A percentile compares a stretch with the other conserved stretches of the same genome.
phyloP scores from a whole-genome alignment of 192 early-diverging fungal species.

The Rhizophagus sp. region DNA sequence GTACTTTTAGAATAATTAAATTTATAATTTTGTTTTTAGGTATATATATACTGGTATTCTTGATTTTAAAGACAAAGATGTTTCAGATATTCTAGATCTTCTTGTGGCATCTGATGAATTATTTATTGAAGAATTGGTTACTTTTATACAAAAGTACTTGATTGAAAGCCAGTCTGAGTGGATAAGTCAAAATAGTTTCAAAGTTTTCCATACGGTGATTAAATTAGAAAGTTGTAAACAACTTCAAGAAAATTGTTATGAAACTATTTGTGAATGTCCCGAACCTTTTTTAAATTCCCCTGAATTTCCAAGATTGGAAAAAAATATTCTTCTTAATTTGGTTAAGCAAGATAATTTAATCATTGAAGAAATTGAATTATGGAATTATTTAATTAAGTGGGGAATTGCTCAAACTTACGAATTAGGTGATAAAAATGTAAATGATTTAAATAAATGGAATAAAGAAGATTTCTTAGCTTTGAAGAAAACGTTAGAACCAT shows the following conservation, averaged over 20 bases:
- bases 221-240: neutral
- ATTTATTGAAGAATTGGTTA: slow-evolving; percentile 9
- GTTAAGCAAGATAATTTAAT: neutral
- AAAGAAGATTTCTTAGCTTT: neutral
- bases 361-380: slow-evolving; percentile 24
- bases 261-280: neutral
- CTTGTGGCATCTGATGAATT: slow-evolving; percentile 18
- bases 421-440: neutral
- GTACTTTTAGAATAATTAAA: too few relatives aligned
- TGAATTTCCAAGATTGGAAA: neutral
- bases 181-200: neutral
- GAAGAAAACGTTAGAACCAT: neutral
- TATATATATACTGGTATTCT: slow-evolving; percentile 21
- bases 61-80: neutral
- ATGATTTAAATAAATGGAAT: neutral
- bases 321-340: slow-evolving; percentile 10
- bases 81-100: neutral
- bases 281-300: neutral
- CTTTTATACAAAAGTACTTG: neutral
- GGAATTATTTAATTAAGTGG: slow-evolving; percentile 22
- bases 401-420: neutral
- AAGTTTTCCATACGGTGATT: neutral
- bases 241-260: neutral
- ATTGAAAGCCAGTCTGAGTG: slow-evolving; percentile 13
- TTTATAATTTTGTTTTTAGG: neutral